Base-by-base conservation (phyloP, 257 asterid genomes). In the Nicotiana otophora region DNA sequence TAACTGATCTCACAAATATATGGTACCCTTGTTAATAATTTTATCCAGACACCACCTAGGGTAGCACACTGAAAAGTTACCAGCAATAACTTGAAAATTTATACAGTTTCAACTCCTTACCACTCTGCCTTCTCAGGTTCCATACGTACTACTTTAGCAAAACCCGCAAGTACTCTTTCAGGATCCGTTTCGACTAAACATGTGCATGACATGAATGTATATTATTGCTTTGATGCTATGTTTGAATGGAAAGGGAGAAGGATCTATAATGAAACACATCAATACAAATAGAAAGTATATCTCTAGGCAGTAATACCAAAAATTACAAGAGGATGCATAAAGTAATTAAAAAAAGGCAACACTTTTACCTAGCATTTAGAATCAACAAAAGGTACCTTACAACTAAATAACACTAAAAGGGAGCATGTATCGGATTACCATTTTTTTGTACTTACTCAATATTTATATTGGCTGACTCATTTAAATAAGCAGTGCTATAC, bases 91-190 rank as follows among this genome's bases (percentile, higher is more conserved):
- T 69, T 34, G 33, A 69, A 39, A 34, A 34, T n/a, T 0, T 10
- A n/a, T 0, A 39, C 33, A 36, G 63, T 34, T 34, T 69, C 69
- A 54, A 74, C 36, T 26, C 34, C 85, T 89, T 83, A 93, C 99
- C 99, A 95, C 70, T 95, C 97, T 68, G 97, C 97, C 86, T 93
- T 95, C 65, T 90, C 97, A 19, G 99, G 97, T 81, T 95, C 99
- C 99, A 93, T 95, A 20, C 84, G 84, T 81, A 95, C 97, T 54
- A 95, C 99, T 88, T 95, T 96, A 19, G 92, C 88, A 84, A 95
- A 95, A 77, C 98, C 99, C 87, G 89, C 96, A 66, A 95, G 97
- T 20, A 98, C 99, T 70, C 88, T 95, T 89, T 95, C 92, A 2
- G 99, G 98, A 75, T 93, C 97, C 0, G 97, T 90, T 87, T 95